Conservation (phyloP, 2,329 filamentous ascomycete species). For the Fusarium humuli region DNA sequence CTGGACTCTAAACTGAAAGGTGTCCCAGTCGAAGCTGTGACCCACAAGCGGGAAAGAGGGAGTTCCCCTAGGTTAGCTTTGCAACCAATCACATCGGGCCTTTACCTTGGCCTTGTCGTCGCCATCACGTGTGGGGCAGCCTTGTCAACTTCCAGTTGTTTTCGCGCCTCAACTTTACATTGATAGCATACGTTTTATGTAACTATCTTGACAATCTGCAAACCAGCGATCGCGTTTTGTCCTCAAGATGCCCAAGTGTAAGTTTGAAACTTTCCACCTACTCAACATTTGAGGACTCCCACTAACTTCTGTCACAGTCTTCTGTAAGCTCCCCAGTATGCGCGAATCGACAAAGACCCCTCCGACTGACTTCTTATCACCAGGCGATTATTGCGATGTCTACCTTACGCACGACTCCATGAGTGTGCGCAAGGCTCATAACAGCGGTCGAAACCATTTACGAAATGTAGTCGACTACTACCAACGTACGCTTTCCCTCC, state of each 20-base stretch:
- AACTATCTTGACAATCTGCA: constrained; percentile 5
- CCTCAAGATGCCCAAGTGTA: constrained; percentile 89
- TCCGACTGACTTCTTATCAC: constrained; percentile 48
- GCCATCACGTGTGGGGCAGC: constrained; percentile 49
- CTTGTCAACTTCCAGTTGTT: constrained; percentile 43
- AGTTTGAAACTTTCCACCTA: constrained; percentile 54
- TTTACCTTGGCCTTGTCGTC: constrained; percentile 42
- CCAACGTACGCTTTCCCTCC: constrained; percentile 72
- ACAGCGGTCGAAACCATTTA: constrained; percentile 94
- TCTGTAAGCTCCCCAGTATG: constrained; percentile 38
- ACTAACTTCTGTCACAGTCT: constrained; percentile 48
- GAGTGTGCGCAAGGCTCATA: constrained; percentile 99
- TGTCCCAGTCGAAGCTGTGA: constrained; percentile 47
- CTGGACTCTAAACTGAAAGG: constrained; percentile 47
- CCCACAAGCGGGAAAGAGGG: constrained; percentile 34
- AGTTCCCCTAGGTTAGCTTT: constrained; percentile 1
- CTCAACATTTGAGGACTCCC: constrained; percentile 45
- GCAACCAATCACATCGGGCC: constrained; percentile 30
- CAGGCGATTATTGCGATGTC: constrained; percentile 98
- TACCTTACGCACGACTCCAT: constrained; percentile 99
- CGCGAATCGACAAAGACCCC: constrained; percentile 20
- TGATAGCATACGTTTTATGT: neutral
- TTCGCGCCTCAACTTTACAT: constrained; percentile 33
- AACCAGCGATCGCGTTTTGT: constrained; percentile 26
- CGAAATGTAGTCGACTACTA: constrained; percentile 99